Evolutionary conservation across 2,329 filamentous ascomycete genomes (phyloP), one percentile per base, ranked within the genome.

Genomic region (Aulographum hederae): DNA sequence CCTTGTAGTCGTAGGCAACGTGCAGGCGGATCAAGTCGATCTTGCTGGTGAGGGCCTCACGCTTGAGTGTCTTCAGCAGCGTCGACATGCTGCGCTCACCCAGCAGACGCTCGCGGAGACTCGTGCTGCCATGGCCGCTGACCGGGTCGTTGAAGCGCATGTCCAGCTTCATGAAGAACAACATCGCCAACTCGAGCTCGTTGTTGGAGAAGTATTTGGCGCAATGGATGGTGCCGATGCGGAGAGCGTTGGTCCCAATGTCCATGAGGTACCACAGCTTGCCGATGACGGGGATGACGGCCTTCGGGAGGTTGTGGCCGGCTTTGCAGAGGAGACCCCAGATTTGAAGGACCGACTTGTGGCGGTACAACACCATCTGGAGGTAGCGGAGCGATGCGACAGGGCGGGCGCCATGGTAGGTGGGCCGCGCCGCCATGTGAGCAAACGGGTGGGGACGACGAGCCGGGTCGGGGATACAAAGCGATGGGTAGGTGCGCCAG

Each of bases 241-340:
- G 69, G 11, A 64, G 55, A 1, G 39, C 42, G 31, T 62, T 74
- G 11, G 68, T 70, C 1, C 67, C 55, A 3, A 74, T 54, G 43
- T 84, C 78, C 58, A 82, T 70, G 20, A 79, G 45, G 32, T 78
- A 62, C 81, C 81, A 89, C 13, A 81, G 56, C 44, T 78, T 78
- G 43, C 45, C 45, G 16, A 54, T 16, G 15, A 15, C 35, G 4
- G 3, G 15, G 15, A 32, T 17, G 31, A 32, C 34, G 28, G 17
- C 8, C 6, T 15, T 12, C 4, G 74, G 73, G 32, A 71, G 52
- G 6, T 63, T 60, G 35, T 73, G 63, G 2, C 73, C 73, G 27
- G 63, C 53, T 11, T 63, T 55, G 0, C 66, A 66, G 40, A 84
- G 57, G 10, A 63, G 54, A 11, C 63, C 63, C n/a, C 78, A 47